phyloP scores from a whole-genome alignment of 129 eudicot genomes.

The Helianthus tuberosus region DNA sequence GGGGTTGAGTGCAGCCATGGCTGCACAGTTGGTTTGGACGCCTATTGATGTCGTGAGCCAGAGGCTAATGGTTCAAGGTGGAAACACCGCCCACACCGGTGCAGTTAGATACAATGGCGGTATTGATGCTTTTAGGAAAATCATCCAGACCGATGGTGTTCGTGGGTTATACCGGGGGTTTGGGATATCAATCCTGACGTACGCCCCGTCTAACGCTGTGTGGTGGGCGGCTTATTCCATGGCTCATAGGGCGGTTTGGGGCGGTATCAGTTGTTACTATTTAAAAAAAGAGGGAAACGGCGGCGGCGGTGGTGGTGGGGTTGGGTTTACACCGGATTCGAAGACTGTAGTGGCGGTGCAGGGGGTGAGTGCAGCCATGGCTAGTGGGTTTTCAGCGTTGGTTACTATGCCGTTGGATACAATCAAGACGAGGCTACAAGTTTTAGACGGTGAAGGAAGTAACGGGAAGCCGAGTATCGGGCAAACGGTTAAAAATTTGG shows the following conservation, averaged over 20 bases:
- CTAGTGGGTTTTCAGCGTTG: constrained; percentile 86
- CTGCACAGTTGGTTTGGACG: constrained; percentile 92
- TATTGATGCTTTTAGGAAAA: constrained; percentile 75
- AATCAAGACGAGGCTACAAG: constrained; percentile 81
- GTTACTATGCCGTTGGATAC: constrained; percentile 92
- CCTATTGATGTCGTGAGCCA: constrained; percentile 94
- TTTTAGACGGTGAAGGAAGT: constrained; percentile 69
- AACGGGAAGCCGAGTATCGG: constrained; percentile 43
- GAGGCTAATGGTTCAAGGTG: constrained; percentile 84
- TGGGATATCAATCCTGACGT: constrained; percentile 79
- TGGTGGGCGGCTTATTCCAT: constrained; percentile 92
- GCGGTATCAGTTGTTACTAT: constrained; percentile 50
- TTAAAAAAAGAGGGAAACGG: constrained; percentile 51
- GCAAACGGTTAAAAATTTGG: constrained; percentile 62
- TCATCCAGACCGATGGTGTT: constrained; percentile 60
- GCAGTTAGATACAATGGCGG: constrained; percentile 60
- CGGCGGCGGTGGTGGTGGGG: constrained; percentile 34
- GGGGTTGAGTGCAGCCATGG: constrained; percentile 80
- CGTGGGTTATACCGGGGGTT: constrained; percentile 81
- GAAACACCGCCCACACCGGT: constrained; percentile 26
- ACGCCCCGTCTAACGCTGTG: constrained; percentile 89
- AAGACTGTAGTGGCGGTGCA: constrained; percentile 67
- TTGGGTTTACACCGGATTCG: constrained; percentile 57
- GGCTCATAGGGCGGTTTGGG: constrained; percentile 65
- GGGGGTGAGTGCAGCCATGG: constrained; percentile 78